phyloP scores from a whole-genome alignment of 148 eudicot genomes.

The Rhododendron ovatum region DNA sequence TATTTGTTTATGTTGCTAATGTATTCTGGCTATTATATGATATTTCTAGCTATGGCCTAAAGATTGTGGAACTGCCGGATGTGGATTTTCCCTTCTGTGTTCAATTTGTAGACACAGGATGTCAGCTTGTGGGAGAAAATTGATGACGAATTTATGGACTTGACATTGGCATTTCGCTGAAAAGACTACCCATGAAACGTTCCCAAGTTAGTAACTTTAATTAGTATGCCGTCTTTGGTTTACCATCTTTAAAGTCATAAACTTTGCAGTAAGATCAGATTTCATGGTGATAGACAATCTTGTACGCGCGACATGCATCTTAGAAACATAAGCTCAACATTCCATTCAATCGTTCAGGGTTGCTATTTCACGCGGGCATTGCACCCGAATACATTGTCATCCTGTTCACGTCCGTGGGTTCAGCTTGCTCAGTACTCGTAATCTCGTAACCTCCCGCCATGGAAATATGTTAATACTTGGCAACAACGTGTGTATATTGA shows the following conservation, averaged over 20 bases:
- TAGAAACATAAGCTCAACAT: too few species aligned
- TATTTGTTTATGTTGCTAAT: not conserved
- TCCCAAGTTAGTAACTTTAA: not conserved
- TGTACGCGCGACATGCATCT: too few species aligned
- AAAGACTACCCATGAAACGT: not conserved
- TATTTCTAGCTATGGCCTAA: not conserved
- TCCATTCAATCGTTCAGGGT: not conserved
- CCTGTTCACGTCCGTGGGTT: too few species aligned
- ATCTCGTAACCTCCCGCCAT: not conserved
- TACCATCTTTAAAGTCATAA: not conserved
- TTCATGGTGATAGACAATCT: too few species aligned
- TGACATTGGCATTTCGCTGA: too few species aligned
- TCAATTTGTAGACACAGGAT: not conserved
- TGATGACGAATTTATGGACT: not conserved
- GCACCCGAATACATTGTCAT: too few species aligned
- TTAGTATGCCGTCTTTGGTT: not conserved
- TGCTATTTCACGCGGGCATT: too few species aligned
- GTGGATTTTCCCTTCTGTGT: not conserved
- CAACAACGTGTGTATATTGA: too few species aligned
- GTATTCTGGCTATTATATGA: not conserved
- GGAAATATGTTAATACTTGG: not conserved
- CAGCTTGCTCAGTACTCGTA: too few species aligned
- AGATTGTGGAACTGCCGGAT: not conserved
- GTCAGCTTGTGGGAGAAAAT: not conserved
- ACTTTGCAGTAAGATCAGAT: not conserved